These are phyloP conservation scores for Fusarium liriodendri DNA, from an alignment of 2,329 filamentous ascomycete species.

Conservation along the genomic window DNA sequence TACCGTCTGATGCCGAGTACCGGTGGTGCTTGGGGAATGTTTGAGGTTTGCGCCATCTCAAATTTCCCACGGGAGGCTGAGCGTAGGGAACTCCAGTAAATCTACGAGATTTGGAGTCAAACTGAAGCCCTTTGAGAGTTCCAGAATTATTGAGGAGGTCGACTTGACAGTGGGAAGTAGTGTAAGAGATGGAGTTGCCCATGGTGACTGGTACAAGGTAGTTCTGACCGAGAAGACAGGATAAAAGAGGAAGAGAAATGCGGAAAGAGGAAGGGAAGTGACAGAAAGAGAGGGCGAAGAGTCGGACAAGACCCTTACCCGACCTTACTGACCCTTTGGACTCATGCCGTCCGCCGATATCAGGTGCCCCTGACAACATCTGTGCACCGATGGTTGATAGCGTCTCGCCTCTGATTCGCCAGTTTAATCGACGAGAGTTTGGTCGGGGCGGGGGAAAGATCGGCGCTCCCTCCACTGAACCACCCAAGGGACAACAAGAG, in stretches of 20 bases:
- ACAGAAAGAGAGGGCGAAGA: background rate
- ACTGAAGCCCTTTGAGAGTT: conserved; percentile 48
- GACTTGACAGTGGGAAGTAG: conserved; percentile 3
- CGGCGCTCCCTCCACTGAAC: background rate
- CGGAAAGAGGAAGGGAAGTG: too few relatives aligned
- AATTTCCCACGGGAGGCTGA: conserved; percentile 49
- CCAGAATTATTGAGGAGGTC: conserved; percentile 5
- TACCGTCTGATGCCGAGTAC: conserved; percentile 39
- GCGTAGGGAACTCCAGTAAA: conserved; percentile 54
- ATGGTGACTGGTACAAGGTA: background rate
- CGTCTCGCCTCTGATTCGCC: conserved; percentile 7
- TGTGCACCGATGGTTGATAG: background rate
- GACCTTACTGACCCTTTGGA: background rate
- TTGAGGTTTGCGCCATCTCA: conserved; percentile 53
- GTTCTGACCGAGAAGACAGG: too few relatives aligned
- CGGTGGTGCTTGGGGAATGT: conserved; percentile 44
- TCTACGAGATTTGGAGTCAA: conserved; percentile 49
- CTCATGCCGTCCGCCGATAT: background rate
- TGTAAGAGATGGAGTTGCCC: conserved; percentile 26
- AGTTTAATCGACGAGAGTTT: conserved; percentile 23
- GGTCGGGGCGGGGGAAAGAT: background rate
- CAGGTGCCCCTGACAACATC: background rate
- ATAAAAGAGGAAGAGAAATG: too few relatives aligned
- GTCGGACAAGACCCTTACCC: background rate
- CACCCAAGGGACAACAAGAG: background rate